Percentiles rank a stretch among this genome's conserved stretches.
Conservation (phyloP, 352 stramenopile species). For the Globisporangium irregulare region DNA sequence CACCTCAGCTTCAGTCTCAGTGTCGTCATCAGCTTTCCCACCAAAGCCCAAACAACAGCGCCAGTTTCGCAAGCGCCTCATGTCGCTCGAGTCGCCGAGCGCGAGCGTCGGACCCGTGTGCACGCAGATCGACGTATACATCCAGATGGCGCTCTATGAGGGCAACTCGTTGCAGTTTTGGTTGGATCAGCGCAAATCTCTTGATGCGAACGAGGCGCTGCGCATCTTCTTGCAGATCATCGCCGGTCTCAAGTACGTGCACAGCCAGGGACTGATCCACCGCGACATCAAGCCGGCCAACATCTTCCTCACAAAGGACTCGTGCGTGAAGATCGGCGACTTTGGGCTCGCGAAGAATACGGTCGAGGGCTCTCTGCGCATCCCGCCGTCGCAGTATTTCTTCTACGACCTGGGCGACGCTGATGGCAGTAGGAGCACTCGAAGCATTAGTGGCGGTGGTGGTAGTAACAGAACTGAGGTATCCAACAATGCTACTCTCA, state of each 20-base stretch:
- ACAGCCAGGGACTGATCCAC: slow-evolving; percentile 69
- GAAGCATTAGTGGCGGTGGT: background rate
- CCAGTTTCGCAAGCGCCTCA: slow-evolving; percentile 4
- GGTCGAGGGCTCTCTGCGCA: slow-evolving; percentile 50
- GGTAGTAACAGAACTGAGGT: background rate
- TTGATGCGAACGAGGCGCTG: slow-evolving; percentile 56
- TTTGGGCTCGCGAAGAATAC: slow-evolving; percentile 80
- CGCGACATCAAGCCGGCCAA: slow-evolving; percentile 83
- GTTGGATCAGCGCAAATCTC: slow-evolving; percentile 48
- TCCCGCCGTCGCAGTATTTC: slow-evolving; percentile 46
- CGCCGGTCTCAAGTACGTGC: slow-evolving; percentile 72
- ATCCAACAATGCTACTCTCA: slow-evolving; percentile 11
- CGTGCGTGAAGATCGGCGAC: slow-evolving; percentile 80
- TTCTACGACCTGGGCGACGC: slow-evolving; percentile 31
- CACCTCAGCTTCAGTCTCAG: background rate
- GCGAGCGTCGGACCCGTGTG: slow-evolving; percentile 31
- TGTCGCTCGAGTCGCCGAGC: slow-evolving; percentile 22
- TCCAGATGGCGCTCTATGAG: slow-evolving; percentile 94
- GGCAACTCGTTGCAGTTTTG: slow-evolving; percentile 84
- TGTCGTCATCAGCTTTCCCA: background rate
- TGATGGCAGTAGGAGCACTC: slow-evolving; percentile 21
- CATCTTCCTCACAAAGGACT: slow-evolving; percentile 73
- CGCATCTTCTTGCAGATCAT: slow-evolving; percentile 73
- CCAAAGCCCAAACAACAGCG: background rate
- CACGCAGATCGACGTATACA: slow-evolving; percentile 86